Base-by-base conservation (phyloP, 371 early-diverging fungal species). In the Mortierella sp. region DNA sequence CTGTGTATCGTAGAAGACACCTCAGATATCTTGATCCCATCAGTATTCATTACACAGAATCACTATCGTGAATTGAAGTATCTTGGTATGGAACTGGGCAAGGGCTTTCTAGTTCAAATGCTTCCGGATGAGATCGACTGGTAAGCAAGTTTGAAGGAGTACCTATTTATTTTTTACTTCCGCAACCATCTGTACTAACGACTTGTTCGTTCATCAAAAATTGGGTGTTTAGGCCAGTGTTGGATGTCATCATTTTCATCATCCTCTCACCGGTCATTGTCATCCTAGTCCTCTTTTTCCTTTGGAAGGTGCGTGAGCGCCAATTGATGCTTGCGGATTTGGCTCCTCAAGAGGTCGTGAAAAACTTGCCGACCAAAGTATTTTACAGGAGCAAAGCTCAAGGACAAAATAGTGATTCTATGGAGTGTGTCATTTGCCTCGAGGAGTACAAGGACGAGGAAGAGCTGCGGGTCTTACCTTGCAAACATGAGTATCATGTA, bases 381-480 rank as follows among this genome's bases (percentile, higher is more conserved):
- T 93, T 89, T 56, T 83, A 73, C 50, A 64, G 70, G 14, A 80
- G 87, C 53, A 90, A 92, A 44, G 46, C 69, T n/a, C 62, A 72
- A 52, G 84, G n/a, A n/a, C n/a, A n/a, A n/a, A n/a, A 81, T 43
- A 83, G 85, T 49, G 94, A 92, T 39, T 85, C 89, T 17, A 87
- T 87, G 30, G 91, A 91, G 41, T 99, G 99, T 79, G 92, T 92
- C 24, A 95, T 99, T 49, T 99, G 99, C 82, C 81, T 98, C 60
- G 95, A 95, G 28, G 94, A 94, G 53, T 98, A 92, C 81, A 81
- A 83, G 30, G 88, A 89, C 30, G 92, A 89, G 5, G 94, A 94
- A 27, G 82, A 87, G 51, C 72, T 98, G 32, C 79, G 98, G 8
- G 82, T 89, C 9, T 80, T 99, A 51, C 93, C 93, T 0, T 99